Base-by-base conservation (phyloP, 441 rosid species). In the Populus trichocarpa region DNA sequence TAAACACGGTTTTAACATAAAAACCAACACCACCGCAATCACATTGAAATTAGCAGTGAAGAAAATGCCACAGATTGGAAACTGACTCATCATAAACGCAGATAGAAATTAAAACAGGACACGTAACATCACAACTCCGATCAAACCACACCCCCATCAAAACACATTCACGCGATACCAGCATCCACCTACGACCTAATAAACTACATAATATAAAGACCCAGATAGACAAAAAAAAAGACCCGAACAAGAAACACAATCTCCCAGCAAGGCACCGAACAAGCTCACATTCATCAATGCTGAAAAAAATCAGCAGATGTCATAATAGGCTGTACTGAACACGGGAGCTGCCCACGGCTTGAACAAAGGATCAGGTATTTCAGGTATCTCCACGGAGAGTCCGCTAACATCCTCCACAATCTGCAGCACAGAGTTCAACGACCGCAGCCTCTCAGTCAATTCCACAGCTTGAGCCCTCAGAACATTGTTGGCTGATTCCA, bases 381-480 rank as follows among this genome's bases (percentile, higher is more conserved):
- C 93, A 0, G 92, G 96, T 53, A 92, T 92, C 53, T 90, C 97
- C 84, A 95, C 46, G 6, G 57, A 75, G 2, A 86, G 77, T 7
- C 93, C 97, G 30, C 90, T 84, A 22, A 88, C 88, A 22, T 86
- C 96, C 71, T 85, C 93, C 71, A 74, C 89, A 42, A 87, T 80
- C 84, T 88, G 87, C 71, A 95, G 91, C 50, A 95, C 90, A 20
- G 92, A 88, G 86, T 93, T 93, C 76, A 93, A 70, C 0, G 93
- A 89, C 74, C 88, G 80, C 2, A 93, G 81, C 73, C 96, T 84
- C 3, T 95, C 93, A 0, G 97, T 88, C 75, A 95, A 81, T 71
- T 91, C 98, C 81, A 78, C 65, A 1, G 86, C 81, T 75, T 86
- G 96, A 57, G 94, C 95, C 84, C 92, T 87, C 69, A 95, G 78